A percentile compares a stretch with the other conserved stretches of the same genome.
Conservation (phyloP, 495 filamentous ascomycete species). For the Aspergillus campestris region DNA sequence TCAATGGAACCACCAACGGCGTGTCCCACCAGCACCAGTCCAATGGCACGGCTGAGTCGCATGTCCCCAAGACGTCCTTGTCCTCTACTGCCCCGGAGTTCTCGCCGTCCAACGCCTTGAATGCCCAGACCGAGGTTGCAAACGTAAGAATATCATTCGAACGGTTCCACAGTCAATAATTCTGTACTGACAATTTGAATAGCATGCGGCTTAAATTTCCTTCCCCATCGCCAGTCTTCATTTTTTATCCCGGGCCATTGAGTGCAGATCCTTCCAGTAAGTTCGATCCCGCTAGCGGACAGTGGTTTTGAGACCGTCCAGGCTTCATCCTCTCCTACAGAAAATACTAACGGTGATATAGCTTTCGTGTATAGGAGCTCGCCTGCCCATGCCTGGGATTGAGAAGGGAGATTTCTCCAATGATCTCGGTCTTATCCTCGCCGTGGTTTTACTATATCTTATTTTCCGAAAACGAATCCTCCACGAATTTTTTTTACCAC, state of each 20-base stretch:
- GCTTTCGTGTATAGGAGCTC: neutral
- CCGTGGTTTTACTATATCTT: constrained; percentile 38
- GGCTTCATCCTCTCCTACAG: too few relatives aligned
- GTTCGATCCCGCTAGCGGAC: too few relatives aligned
- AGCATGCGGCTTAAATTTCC: too few relatives aligned
- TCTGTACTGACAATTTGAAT: too few relatives aligned
- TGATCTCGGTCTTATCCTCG: constrained; percentile 21
- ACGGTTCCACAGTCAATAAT: constrained; percentile 31
- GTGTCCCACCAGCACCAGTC: constrained; percentile 19
- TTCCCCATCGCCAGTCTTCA: too few relatives aligned
- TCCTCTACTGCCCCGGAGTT: constrained; percentile 74
- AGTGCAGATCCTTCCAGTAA: too few relatives aligned
- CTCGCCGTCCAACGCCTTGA: constrained; percentile 44
- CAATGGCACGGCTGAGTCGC: constrained; percentile 36
- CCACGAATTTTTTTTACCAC: constrained; percentile 36
- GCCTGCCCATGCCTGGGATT: constrained; percentile 32
- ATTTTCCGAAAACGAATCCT: constrained; percentile 48
- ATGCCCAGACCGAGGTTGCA: constrained; percentile 26
- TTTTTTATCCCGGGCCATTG: too few relatives aligned
- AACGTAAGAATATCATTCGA: constrained; percentile 36
- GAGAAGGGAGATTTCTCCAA: constrained; percentile 38
- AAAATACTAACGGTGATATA: too few relatives aligned
- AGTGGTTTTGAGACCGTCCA: too few relatives aligned
- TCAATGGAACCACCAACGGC: constrained; percentile 24
- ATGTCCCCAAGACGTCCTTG: constrained; percentile 46